Conservation (phyloP, 1,139 yeast species). For the Citeromyces hawaiiensis region DNA sequence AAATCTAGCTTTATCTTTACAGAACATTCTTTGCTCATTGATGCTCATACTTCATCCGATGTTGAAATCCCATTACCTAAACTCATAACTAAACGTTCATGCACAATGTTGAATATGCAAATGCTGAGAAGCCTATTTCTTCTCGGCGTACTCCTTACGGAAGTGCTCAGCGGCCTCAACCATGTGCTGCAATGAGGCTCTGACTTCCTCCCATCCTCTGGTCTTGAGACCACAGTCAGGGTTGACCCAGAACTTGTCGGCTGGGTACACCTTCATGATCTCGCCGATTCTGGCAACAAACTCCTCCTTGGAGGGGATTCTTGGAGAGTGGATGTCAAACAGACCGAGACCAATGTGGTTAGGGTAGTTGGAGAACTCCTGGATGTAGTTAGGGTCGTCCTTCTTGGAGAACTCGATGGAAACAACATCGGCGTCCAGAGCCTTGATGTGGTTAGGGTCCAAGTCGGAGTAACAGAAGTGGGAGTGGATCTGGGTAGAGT, state of each 20-base stretch:
- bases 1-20: no score
- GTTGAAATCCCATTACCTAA: slow-evolving; percentile 7
- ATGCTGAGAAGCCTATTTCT: slow-evolving; percentile 6
- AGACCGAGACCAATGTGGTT: slow-evolving; percentile 99
- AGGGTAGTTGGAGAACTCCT: slow-evolving; percentile 96
- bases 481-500: slow-evolving; percentile 96
- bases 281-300: slow-evolving; percentile 87
- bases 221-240: slow-evolving; percentile 99
- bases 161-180: slow-evolving; percentile 95
- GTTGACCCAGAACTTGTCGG: slow-evolving; percentile 98
- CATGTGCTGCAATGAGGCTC: slow-evolving; percentile 86
- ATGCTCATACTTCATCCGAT: no score
- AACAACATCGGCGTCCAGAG: slow-evolving; percentile 98
- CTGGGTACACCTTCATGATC: slow-evolving; percentile 94
- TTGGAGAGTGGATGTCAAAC: slow-evolving; percentile 98
- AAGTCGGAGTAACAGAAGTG: slow-evolving; percentile 99
- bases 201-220: slow-evolving; percentile 58
- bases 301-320: slow-evolving; percentile 96
- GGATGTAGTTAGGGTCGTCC: slow-evolving; percentile 96
- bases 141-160: slow-evolving; percentile 44
- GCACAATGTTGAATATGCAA: slow-evolving; percentile 6
- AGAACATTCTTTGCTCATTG: no score
- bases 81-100: slow-evolving; percentile 4
- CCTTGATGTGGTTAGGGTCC: slow-evolving; percentile 99
- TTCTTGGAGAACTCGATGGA: slow-evolving; percentile 99